Evolutionary conservation across 73 alveolate species (phyloP), one percentile per base, ranked within the genome.

Genomic region (Blepharisma japonicum): DNA sequence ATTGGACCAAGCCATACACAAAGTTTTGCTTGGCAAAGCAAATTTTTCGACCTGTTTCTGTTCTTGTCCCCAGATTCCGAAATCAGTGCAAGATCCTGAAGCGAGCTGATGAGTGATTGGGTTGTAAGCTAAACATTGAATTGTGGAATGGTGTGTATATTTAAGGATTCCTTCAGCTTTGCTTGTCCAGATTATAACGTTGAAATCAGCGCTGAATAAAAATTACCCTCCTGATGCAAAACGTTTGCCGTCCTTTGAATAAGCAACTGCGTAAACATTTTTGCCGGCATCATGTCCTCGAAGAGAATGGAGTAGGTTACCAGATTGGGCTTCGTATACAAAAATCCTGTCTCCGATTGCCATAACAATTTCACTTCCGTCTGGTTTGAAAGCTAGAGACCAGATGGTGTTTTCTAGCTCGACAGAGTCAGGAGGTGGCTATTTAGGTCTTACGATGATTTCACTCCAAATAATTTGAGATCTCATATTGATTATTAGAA

Each of bases 381-480:
- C 94, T 5, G 98, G 98, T 81, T 85, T 87, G 91, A 90, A 92
- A 70, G 96, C 91, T 3, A 92, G 91, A 7, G 96, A 81, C 89
- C 91, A 89, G 38, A 89, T 81, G 48, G 86, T 67, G 79, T 85
- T 89, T 45, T 85, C 56, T 21, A 70, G 78, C 68, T 85, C 85
- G 6, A 77, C 42, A 48, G 77, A 86, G 45, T 81, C 70, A 7
- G 95, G 95, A 7, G 91, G 91, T 7, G 81, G 90, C 87, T 68
- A 55, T 50, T 51, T 84, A 78, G 86, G 42, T 8, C 74, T 80
- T 80, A 84, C 91, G 71, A 87, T 87, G 71, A 48, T 49, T 72
- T 83, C 89, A 55, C 68, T 71, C 86, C 94, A 87, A 9, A 81
- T 71, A 20, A 79, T 54, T 51, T 78, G 78, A 7, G 91, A 83